Percentiles rank a stretch among this genome's conserved stretches.
These are phyloP conservation scores for Prosopis cineraria DNA, from an alignment of 306 rosid genomes.

Conservation along the genomic window DNA sequence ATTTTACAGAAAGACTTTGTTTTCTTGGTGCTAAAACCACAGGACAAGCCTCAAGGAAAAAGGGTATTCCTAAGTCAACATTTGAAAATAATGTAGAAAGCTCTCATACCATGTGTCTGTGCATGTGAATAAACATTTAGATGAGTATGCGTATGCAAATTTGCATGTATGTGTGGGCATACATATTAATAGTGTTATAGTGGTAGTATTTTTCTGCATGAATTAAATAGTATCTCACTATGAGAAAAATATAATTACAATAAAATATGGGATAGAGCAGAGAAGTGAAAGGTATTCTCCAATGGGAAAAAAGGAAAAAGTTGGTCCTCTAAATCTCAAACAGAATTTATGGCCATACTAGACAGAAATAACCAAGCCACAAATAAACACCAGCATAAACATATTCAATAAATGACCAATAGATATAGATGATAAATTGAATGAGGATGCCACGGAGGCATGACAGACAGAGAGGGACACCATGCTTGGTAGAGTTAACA, in stretches of 20 bases:
- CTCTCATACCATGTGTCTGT: not conserved
- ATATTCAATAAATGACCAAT: not conserved
- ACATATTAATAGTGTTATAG: not conserved
- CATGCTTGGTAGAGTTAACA: not conserved
- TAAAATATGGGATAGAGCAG: not conserved
- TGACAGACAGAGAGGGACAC: not conserved
- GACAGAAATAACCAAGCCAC: not conserved
- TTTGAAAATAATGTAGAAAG: too few species aligned
- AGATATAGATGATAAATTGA: not conserved
- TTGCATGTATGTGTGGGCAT: not conserved
- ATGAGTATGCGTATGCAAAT: not conserved
- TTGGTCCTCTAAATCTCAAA: not conserved
- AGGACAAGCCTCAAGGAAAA: not conserved
- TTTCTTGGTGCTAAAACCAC: too few species aligned
- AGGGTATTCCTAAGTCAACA: not conserved
- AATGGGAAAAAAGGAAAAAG: not conserved
- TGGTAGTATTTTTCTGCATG: not conserved
- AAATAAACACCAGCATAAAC: not conserved
- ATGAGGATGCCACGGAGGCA: not conserved
- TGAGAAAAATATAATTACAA: not conserved
- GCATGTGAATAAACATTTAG: too few species aligned
- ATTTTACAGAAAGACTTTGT: too few species aligned
- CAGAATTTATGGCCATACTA: not conserved
- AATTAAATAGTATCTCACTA: not conserved
- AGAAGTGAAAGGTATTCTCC: not conserved